These are phyloP conservation scores for Aspergillus arachidicola DNA, from an alignment of 2,329 filamentous ascomycete genomes.

Conservation along the genomic window DNA sequence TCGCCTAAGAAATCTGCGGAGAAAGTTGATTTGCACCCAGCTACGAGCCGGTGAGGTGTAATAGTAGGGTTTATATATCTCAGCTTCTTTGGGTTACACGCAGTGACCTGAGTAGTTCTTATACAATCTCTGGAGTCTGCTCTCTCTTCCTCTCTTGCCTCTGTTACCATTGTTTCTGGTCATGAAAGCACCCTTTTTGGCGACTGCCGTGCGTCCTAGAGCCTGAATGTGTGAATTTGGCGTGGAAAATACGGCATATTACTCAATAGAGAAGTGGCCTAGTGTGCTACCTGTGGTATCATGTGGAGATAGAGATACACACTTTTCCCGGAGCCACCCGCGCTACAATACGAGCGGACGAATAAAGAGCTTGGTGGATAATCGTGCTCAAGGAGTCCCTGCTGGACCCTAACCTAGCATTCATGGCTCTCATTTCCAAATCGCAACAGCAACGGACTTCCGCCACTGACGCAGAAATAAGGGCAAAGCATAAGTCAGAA, in stretches of 20 bases:
- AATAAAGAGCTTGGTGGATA: not conserved
- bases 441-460: constrained; percentile 4
- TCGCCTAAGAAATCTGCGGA: not conserved
- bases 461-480: constrained; percentile 9
- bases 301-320: not conserved
- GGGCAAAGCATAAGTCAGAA: constrained; percentile 3
- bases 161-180: not conserved
- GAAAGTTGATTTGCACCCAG: not conserved
- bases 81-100: not conserved
- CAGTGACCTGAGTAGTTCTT: not conserved
- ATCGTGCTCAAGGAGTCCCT: not conserved
- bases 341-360: not conserved
- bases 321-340: not conserved
- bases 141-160: not conserved
- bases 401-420: not conserved
- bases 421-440: constrained; percentile 13
- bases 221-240: constrained; percentile 3
- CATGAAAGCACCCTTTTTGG: not conserved
- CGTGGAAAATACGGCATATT: not conserved
- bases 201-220: constrained; percentile 10
- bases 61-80: not conserved
- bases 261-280: not conserved
- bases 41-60: not conserved
- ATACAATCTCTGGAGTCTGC: not conserved
- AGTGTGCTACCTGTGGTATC: not conserved